Percentiles rank a stretch among this genome's conserved stretches.
phyloP scores from a whole-genome alignment of 2,329 filamentous ascomycete genomes.

The Didymellaceae sp. region DNA sequence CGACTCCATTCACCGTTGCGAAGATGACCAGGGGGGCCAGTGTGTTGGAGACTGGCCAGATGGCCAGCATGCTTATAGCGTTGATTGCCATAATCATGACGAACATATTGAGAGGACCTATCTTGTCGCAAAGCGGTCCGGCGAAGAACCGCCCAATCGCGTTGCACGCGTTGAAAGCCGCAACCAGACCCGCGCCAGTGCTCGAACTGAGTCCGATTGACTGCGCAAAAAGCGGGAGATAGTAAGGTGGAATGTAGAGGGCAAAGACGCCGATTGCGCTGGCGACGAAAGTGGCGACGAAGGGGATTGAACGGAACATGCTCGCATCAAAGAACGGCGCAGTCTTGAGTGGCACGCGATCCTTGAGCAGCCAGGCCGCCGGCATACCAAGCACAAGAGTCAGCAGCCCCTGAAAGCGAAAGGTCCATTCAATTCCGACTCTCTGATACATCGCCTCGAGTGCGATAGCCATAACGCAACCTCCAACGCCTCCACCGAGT shows the following conservation, averaged over 20 bases:
- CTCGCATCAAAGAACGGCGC: slow-evolving; percentile 30
- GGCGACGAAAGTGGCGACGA: slow-evolving; percentile 29
- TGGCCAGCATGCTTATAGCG: slow-evolving; percentile 37
- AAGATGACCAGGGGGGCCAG: slow-evolving; percentile 34
- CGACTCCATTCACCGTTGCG: slow-evolving; percentile 35
- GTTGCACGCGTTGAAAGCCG: slow-evolving; percentile 37
- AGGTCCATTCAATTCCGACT: slow-evolving; percentile 37
- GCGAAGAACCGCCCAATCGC: slow-evolving; percentile 34
- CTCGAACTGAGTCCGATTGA: slow-evolving; percentile 31
- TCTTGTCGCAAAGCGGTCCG: slow-evolving; percentile 36
- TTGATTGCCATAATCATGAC: slow-evolving; percentile 34
- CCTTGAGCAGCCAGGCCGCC: slow-evolving; percentile 32
- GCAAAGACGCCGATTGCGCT: slow-evolving; percentile 34
- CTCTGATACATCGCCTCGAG: slow-evolving; percentile 32
- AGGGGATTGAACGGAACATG: slow-evolving; percentile 33
- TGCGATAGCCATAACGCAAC: slow-evolving; percentile 31
- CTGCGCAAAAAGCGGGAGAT: slow-evolving; percentile 34
- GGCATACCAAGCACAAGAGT: slow-evolving; percentile 33
- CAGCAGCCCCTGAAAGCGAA: slow-evolving; percentile 32
- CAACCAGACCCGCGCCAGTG: slow-evolving; percentile 33
- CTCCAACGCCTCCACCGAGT: slow-evolving; percentile 37
- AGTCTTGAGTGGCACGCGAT: slow-evolving; percentile 29
- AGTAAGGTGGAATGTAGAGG: slow-evolving; percentile 37
- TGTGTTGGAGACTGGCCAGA: slow-evolving; percentile 36
- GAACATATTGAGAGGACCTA: slow-evolving; percentile 42